Base-by-base conservation (phyloP, 352 stramenopile genomes). In the Pythium rishiriense region DNA sequence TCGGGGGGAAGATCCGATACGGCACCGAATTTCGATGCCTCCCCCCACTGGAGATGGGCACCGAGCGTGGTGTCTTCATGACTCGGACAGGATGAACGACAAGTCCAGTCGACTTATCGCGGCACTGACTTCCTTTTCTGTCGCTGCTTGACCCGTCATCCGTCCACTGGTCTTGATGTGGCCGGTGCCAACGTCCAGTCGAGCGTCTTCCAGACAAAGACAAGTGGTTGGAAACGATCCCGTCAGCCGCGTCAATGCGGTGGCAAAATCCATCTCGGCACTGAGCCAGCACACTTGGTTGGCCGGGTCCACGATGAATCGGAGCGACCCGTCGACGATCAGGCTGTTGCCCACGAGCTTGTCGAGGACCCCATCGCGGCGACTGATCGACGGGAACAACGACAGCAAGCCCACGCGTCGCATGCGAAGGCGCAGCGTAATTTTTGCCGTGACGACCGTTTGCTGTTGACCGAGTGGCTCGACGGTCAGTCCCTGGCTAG, bases 41-140 rank as follows among this genome's bases (percentile, higher is more conserved):
- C n/a, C n/a, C n/a, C n/a, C n/a, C n/a, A n/a, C n/a, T n/a, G n/a
- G n/a, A n/a, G n/a, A n/a, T n/a, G n/a, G n/a, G n/a, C n/a, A n/a
- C n/a, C n/a, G n/a, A n/a, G 35, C 8, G 11, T 52, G 25, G 4
- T 21, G 24, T 35, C 33, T n/a, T 49, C 19, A n/a, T 3, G 19
- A 21, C 5, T 47, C 51, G 29, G 35, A 49, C 24, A 60, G 21
- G 26, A 60, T 28, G 33, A 51, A 60, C 39, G 53, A 60, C 15
- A 60, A 11, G 25, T 49, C 39, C 4, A 60, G 53, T 8, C 53
- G 51, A 17, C 37, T 24, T 3, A 17, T 50, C 17, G 24, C 21
- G 11, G 31, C n/a, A 10, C 39, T 41, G 22, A 51, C 25, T 15
- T 60, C 22, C 3, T 31, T n/a, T 26, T 41, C 41, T 11, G 3